phyloP scores from a whole-genome alignment of 1,284 basidiomycete species.

The Cystobasidium pallidum region DNA sequence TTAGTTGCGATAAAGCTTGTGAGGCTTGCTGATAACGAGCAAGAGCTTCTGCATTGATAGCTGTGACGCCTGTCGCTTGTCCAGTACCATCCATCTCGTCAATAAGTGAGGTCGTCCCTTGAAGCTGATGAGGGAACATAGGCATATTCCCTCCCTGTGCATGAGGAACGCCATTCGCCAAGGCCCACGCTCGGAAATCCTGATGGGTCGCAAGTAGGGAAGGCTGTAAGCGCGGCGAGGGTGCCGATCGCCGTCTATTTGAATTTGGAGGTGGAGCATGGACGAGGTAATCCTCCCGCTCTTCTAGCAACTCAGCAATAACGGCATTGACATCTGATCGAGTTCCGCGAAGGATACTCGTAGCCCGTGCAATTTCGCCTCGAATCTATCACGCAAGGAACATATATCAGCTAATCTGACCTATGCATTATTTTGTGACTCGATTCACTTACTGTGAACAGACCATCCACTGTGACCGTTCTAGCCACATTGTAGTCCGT shows the following conservation, averaged over 20 bases:
- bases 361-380: constrained; percentile 97
- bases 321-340: constrained; percentile 49
- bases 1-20: constrained; percentile 39
- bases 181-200: constrained; percentile 35
- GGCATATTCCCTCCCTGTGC: constrained; percentile 30
- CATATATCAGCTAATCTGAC: not conserved
- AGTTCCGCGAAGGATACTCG: constrained; percentile 60
- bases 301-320: constrained; percentile 54
- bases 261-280: constrained; percentile 50
- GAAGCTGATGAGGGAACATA: constrained; percentile 35
- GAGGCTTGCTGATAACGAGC: constrained; percentile 34
- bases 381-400: constrained; percentile 68
- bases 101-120: not conserved
- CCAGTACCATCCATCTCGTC: constrained; percentile 8
- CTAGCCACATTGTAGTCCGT: constrained; percentile 91
- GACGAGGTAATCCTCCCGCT: constrained; percentile 54
- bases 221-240: constrained; percentile 46
- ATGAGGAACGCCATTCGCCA: constrained; percentile 43
- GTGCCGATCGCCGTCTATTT: constrained; percentile 48
- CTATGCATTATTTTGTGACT: not conserved
- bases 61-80: constrained; percentile 5
- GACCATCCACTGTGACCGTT: constrained; percentile 93
- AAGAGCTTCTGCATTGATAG: constrained; percentile 35
- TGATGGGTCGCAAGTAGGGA: constrained; percentile 32
- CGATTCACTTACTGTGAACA: constrained; percentile 74